Conservation (phyloP, 257 asterid genomes). For the Nyctanthes arbortristis region DNA sequence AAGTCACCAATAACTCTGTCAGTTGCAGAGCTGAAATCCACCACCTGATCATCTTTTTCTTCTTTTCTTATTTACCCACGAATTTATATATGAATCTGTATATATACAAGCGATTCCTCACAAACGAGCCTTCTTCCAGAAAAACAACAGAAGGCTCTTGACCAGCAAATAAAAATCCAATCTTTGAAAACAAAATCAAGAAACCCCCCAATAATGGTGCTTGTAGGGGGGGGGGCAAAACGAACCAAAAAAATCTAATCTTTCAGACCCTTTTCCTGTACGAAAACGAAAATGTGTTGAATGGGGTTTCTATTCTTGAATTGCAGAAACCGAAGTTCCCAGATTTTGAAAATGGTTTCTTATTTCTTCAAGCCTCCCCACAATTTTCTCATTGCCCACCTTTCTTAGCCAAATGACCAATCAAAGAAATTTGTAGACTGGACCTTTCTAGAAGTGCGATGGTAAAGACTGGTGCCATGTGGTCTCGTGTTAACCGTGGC, state of each 20-base stretch:
- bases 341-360: slow-evolving; percentile 23
- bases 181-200: neutral
- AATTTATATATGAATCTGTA: neutral
- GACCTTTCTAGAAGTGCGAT: slow-evolving; percentile 15
- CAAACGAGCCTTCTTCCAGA: slow-evolving; percentile 57
- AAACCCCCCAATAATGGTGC: slow-evolving; percentile 10
- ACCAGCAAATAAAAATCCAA: slow-evolving; percentile 22
- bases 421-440: neutral
- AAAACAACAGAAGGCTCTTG: slow-evolving; percentile 58
- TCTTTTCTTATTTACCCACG: neutral
- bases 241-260: neutral
- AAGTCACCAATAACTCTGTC: slow-evolving; percentile 67
- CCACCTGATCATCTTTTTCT: slow-evolving; percentile 63
- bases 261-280: slow-evolving; percentile 12
- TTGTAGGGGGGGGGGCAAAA: neutral
- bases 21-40: slow-evolving; percentile 74
- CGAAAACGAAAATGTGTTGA: neutral
- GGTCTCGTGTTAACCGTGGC: slow-evolving; percentile 33
- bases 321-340: slow-evolving; percentile 14
- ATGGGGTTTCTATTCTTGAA: slow-evolving; percentile 9
- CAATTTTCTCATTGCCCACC: slow-evolving; percentile 42
- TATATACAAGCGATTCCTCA: neutral
- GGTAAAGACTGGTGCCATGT: slow-evolving; percentile 47
- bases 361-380: slow-evolving; percentile 31
- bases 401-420: neutral